Conservation (phyloP, 257 asterid genomes). For the Fraxinus anomala region DNA sequence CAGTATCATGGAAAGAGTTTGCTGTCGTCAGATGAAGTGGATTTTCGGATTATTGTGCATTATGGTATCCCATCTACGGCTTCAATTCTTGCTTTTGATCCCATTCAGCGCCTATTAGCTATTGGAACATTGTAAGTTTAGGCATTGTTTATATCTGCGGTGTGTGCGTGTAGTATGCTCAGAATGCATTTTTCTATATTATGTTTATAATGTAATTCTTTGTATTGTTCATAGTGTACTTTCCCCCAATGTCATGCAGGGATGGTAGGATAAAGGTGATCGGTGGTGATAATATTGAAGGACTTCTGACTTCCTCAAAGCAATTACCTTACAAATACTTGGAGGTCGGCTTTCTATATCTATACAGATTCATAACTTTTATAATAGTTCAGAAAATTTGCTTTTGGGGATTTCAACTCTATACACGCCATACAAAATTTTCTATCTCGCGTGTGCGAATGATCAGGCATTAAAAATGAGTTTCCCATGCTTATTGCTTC, state of each 20-base stretch:
- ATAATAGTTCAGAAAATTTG: slow-evolving; percentile 6
- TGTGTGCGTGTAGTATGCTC: not conserved
- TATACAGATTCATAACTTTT: slow-evolving; percentile 6
- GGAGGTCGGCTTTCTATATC: slow-evolving; percentile 54
- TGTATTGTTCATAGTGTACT: slow-evolving; percentile 18
- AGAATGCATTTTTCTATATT: not conserved
- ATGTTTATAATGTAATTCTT: not conserved
- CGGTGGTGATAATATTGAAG: slow-evolving; percentile 93
- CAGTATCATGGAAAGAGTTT: slow-evolving; percentile 50
- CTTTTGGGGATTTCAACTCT: not conserved
- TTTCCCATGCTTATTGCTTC: not conserved
- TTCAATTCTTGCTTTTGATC: slow-evolving; percentile 84
- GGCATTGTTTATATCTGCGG: not conserved
- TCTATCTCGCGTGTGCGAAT: not conserved
- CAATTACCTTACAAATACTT: slow-evolving; percentile 72
- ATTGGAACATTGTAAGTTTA: slow-evolving; percentile 72
- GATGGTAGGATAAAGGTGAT: slow-evolving; percentile 91
- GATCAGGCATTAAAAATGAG: not conserved
- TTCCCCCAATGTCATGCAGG: slow-evolving; percentile 46
- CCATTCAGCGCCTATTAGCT: slow-evolving; percentile 80
- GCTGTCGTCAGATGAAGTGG: slow-evolving; percentile 60
- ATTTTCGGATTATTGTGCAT: slow-evolving; percentile 62
- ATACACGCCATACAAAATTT: not conserved
- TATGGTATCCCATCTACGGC: slow-evolving; percentile 86
- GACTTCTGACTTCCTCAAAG: slow-evolving; percentile 69